phyloP scores from a whole-genome alignment of 371 early-diverging fungal genomes.

The Mortierella sp. region DNA sequence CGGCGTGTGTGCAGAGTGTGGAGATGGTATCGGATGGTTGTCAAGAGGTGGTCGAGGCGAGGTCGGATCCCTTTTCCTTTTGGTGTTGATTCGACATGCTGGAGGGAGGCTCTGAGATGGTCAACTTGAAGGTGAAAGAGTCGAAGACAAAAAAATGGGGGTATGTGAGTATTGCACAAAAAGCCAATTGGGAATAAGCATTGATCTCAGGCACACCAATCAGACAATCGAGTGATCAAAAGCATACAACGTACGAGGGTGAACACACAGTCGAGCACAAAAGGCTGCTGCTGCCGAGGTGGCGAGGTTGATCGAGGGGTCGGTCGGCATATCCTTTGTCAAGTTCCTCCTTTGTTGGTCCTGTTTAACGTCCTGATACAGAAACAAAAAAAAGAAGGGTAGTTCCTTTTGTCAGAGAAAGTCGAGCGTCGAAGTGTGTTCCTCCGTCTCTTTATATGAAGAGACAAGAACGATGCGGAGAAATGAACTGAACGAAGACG shows the following conservation, averaged over 20 bases:
- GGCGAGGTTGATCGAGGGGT: conserved; percentile 3
- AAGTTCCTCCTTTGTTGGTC: neutral
- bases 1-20: conserved; percentile 16
- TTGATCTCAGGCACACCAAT: neutral
- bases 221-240: no score
- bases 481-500: neutral
- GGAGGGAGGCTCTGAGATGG: conserved; percentile 25
- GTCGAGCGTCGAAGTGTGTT: no score
- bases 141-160: neutral
- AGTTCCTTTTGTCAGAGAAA: neutral
- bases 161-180: neutral
- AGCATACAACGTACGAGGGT: neutral
- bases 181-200: neutral
- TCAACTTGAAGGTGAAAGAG: conserved; percentile 19
- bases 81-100: neutral
- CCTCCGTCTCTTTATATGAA: no score
- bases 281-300: conserved; percentile 14
- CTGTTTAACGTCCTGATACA: neutral
- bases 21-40: conserved; percentile 21
- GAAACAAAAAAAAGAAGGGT: no score
- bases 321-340: neutral
- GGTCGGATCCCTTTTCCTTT: neutral
- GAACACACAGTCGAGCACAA: conserved; percentile 14
- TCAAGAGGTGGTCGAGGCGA: conserved; percentile 17
- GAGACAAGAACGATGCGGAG: neutral